Percentiles rank a stretch among this genome's conserved stretches.
These are phyloP conservation scores for Skeletonema potamos DNA, from an alignment of 108 stramenopile genomes.

Conservation along the genomic window DNA sequence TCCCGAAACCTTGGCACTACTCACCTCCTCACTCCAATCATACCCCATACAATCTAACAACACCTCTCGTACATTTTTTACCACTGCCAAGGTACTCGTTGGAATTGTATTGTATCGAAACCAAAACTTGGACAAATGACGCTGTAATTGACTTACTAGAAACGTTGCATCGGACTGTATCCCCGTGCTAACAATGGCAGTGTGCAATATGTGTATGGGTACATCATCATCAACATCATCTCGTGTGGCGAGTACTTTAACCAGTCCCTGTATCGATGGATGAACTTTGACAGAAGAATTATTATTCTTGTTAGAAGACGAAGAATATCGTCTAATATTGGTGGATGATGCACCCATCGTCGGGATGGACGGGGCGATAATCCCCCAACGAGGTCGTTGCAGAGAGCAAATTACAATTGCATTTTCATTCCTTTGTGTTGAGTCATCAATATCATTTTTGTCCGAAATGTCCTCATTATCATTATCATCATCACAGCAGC, in stretches of 20 bases:
- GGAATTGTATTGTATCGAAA: conserved; percentile 39
- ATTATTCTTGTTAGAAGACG: too few species aligned
- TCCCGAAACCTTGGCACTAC: conserved; percentile 14
- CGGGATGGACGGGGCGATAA: not conserved
- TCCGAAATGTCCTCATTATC: not conserved
- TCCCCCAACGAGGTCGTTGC: conserved; percentile 14
- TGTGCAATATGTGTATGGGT: conserved; percentile 14
- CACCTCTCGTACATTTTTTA: conserved; percentile 27
- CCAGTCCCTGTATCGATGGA: conserved; percentile 19
- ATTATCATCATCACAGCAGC: not conserved
- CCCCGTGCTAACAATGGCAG: conserved; percentile 20
- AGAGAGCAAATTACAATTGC: conserved; percentile 34
- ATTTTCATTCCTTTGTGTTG: conserved; percentile 10
- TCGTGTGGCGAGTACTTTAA: conserved; percentile 12
- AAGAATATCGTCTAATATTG: not conserved
- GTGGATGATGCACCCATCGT: not conserved
- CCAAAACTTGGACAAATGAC: conserved; percentile 30
- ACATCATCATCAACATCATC: not conserved
- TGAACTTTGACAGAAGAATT: not conserved
- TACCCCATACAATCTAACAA: conserved; percentile 35
- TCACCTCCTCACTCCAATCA: conserved; percentile 24
- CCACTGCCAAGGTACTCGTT: not conserved
- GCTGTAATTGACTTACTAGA: conserved; percentile 8
- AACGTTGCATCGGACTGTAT: conserved; percentile 27
- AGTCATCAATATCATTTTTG: not conserved